A percentile compares a stretch with the other conserved stretches of the same genome.
phyloP scores from a whole-genome alignment of 2,329 filamentous ascomycete species.

The Tolypocladium sp. region DNA sequence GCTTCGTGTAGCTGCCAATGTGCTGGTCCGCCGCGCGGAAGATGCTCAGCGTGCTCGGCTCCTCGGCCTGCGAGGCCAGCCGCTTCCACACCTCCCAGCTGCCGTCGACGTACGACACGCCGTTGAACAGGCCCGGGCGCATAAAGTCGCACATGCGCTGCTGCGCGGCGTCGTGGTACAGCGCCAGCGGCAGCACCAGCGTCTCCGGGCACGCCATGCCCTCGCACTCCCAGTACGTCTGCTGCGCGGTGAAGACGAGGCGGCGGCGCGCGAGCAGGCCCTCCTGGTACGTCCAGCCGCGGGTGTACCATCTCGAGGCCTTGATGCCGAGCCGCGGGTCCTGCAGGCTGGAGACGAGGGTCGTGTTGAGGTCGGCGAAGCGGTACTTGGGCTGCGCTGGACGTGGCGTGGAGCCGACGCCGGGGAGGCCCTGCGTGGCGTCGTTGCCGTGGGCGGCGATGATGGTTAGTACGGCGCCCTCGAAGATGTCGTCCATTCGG shows the following conservation, averaged over 20 bases:
- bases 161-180: conserved; percentile 21
- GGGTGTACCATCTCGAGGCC: conserved; percentile 22
- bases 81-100: conserved; percentile 26
- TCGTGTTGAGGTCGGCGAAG: conserved; percentile 20
- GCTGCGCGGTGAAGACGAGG: conserved; percentile 27
- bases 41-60: conserved; percentile 23
- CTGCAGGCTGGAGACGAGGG: conserved; percentile 21
- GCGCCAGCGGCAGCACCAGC: conserved; percentile 18
- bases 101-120: conserved; percentile 23
- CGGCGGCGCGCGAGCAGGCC: conserved; percentile 24
- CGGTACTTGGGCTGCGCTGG: conserved; percentile 20
- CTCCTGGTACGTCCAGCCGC: conserved; percentile 31
- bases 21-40: conserved; percentile 25
- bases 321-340: conserved; percentile 19
- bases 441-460: conserved; percentile 25
- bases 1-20: conserved; percentile 19
- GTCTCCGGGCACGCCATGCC: conserved; percentile 27
- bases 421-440: conserved; percentile 23
- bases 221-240: conserved; percentile 30
- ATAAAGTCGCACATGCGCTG: conserved; percentile 26
- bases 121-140: conserved; percentile 23
- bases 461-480: conserved; percentile 24
- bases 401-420: conserved; percentile 18
- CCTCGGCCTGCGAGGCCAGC: conserved; percentile 15
- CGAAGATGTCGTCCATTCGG: conserved; percentile 28